A percentile compares a stretch with the other conserved stretches of the same genome.
Conservation (phyloP, 1,139 yeast genomes). For the Suhomyces bolitotheri region DNA sequence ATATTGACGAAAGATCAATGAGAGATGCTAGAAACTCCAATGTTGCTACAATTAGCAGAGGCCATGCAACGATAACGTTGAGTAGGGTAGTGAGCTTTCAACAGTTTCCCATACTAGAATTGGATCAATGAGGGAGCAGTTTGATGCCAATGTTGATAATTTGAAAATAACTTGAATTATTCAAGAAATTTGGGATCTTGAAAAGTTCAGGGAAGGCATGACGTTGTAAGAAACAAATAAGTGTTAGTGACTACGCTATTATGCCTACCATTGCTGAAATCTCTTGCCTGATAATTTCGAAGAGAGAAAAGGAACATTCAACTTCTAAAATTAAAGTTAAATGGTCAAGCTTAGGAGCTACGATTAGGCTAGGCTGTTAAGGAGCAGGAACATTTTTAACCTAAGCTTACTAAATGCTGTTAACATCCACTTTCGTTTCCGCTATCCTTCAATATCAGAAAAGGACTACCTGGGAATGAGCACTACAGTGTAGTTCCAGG, state of each 20-base stretch:
- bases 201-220: constrained; percentile 45
- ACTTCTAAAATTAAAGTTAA: constrained; percentile 44
- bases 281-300: constrained; percentile 63
- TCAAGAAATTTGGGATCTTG: constrained; percentile 57
- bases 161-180: constrained; percentile 81
- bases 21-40: constrained; percentile 93
- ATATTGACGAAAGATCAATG: constrained; percentile 94
- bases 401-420: no score
- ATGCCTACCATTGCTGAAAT: constrained; percentile 73
- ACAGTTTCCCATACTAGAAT: constrained; percentile 84
- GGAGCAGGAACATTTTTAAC: constrained; percentile 27
- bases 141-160: constrained; percentile 90
- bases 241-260: constrained; percentile 29
- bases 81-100: constrained; percentile 81
- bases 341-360: constrained; percentile 22
- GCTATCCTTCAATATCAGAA: constrained; percentile 79
- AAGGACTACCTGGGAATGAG: no score
- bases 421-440: constrained; percentile 50
- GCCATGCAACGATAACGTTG: constrained; percentile 71
- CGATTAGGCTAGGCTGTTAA: constrained; percentile 31
- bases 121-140: constrained; percentile 93
- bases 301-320: constrained; percentile 41
- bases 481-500: no score
- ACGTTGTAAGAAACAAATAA: constrained; percentile 44
- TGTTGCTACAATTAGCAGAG: constrained; percentile 84